A percentile compares a stretch with the other conserved stretches of the same genome.
Conservation (phyloP, 768 basidiomycete species). For the Pisolithus microcarpus region DNA sequence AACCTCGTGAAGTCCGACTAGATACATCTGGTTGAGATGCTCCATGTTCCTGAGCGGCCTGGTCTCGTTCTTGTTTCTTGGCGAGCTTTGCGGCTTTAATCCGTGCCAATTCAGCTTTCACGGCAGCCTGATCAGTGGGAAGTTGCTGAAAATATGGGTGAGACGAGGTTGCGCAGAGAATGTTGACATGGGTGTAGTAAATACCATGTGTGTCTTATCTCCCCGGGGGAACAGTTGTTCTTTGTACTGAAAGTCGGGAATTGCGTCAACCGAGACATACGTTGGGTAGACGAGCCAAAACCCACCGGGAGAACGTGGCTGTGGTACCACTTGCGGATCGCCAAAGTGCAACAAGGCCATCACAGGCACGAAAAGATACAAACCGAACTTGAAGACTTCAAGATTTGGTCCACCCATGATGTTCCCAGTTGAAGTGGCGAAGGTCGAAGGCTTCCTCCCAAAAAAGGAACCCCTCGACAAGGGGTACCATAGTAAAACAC, state of each 20-base stretch:
- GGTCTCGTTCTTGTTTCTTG: conserved; percentile 38
- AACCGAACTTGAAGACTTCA: conserved; percentile 83
- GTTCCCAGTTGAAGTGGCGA: conserved; percentile 20
- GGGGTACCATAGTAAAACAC: background rate
- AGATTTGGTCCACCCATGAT: conserved; percentile 72
- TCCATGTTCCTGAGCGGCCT: conserved; percentile 25
- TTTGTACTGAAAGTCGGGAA: conserved; percentile 47
- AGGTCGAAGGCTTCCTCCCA: background rate
- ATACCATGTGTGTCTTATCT: conserved; percentile 48
- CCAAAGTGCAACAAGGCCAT: conserved; percentile 78
- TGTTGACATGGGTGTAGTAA: conserved; percentile 3
- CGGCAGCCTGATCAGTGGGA: conserved; percentile 57
- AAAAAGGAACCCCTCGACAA: background rate
- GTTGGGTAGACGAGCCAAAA: background rate
- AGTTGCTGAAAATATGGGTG: conserved; percentile 36
- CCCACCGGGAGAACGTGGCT: conserved; percentile 69
- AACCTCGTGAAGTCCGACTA: conserved; percentile 18
- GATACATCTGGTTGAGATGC: conserved; percentile 7
- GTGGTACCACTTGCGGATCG: conserved; percentile 81
- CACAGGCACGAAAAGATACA: conserved; percentile 83
- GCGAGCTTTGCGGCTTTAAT: conserved; percentile 58
- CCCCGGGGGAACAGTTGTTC: conserved; percentile 62
- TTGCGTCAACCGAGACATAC: background rate
- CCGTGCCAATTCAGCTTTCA: conserved; percentile 64
- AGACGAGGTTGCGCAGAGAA: conserved; percentile 2